Percentiles rank a stretch among this genome's conserved stretches.
Conservation (phyloP, 2,329 filamentous ascomycete species). For the Colletotrichum cuscutae region DNA sequence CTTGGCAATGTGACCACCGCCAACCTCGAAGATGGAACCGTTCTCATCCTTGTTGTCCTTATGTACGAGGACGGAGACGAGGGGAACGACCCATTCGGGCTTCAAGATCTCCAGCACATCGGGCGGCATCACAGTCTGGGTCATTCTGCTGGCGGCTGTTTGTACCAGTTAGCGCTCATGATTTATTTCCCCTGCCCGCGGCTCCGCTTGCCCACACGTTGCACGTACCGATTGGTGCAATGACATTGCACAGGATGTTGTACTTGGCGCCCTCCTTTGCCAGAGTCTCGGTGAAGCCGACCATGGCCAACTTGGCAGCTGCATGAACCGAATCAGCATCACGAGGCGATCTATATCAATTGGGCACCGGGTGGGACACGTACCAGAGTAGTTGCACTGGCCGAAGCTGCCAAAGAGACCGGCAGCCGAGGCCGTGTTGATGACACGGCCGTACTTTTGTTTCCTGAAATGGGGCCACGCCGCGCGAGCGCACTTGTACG, state of each 20-base stretch:
- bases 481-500: conserved; percentile 94
- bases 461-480: conserved; percentile 99
- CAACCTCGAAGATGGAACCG: conserved; percentile 92
- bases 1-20: conserved; percentile 92
- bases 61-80: conserved; percentile 90
- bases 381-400: conserved; percentile 92
- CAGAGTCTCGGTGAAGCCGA: conserved; percentile 97
- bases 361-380: conserved; percentile 34
- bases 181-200: background rate
- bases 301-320: conserved; percentile 93
- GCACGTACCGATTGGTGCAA: conserved; percentile 79
- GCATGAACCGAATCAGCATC: conserved; percentile 10
- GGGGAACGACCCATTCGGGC: conserved; percentile 94
- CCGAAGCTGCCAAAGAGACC: conserved; percentile 96
- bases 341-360: background rate
- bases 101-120: conserved; percentile 86
- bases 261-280: conserved; percentile 98
- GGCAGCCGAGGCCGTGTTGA: conserved; percentile 96
- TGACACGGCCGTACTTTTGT: conserved; percentile 96
- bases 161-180: conserved; percentile 5
- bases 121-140: conserved; percentile 93
- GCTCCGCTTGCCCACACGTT: conserved; percentile 27
- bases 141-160: conserved; percentile 91
- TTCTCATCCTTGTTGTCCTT: conserved; percentile 84
- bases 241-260: conserved; percentile 95